Base-by-base conservation (phyloP, 352 stramenopile species). In the Globisporangium paddicum region DNA sequence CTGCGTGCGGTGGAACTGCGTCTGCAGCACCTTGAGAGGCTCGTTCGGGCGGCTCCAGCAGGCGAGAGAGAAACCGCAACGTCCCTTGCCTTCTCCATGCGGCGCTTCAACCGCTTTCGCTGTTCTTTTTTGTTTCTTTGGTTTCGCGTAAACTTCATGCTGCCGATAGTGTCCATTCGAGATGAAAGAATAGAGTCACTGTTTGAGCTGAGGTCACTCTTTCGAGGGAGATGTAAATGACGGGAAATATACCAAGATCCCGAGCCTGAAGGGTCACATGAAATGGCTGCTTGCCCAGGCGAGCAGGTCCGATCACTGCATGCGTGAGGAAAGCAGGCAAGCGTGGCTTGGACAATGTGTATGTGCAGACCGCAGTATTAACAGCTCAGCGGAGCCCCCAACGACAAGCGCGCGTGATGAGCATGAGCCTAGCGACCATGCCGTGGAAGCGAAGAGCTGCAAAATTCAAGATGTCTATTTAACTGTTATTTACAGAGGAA, bases 61-160 rank as follows among this genome's bases (percentile, higher is more conserved):
- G 40, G 26, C 37, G 25, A 34, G 44, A 34, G 44, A 26, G 26
- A 46, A 58, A 45, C 38, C 25, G 35, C 51, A 58, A 37, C 51
- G 51, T 58, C 35, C 21, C 51, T 54, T 54, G 28, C 47, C 6
- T 34, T 19, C 5, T 10, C 23, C 51, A 48, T 35, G 35, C 35
- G 51, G 19, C 51, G 51, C 51, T 26, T 25, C 8, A 18, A 26
- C 23, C 5, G 5, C 14, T 38, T 52, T 23, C n/a, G n/a, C 13
- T 25, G 26, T 23, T 32, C 18, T 9, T 19, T 18, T 58, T 34
- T 25, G 23, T 48, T 58, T 58, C 51, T 58, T 47, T 57, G 14
- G 21, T 47, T 46, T 47, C 23, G 14, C 23, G 51, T 58, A 58
- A 58, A 56, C 21, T 56, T 46, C 50, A 32, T 7, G 5, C 6